Conservation (phyloP, 1,139 yeast species). For the Zygoascus hellenicus region DNA sequence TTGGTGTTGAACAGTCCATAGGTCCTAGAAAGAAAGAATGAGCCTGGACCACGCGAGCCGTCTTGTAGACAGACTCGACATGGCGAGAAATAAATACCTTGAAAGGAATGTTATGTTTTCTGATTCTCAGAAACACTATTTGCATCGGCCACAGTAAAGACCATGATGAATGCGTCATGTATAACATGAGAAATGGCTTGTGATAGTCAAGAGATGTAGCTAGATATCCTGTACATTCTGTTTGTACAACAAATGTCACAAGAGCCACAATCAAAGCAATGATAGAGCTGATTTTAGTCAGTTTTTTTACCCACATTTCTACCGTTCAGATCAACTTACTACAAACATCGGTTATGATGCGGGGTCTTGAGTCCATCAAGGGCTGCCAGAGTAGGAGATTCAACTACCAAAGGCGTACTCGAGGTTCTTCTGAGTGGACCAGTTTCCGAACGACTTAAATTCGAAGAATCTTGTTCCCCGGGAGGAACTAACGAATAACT, state of each 20-base stretch:
- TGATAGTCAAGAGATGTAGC: constrained; percentile 51
- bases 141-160: constrained; percentile 69
- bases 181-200: constrained; percentile 65
- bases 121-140: constrained; percentile 37
- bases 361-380: background rate
- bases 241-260: constrained; percentile 65
- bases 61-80: constrained; percentile 46
- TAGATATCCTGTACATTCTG: constrained; percentile 72
- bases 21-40: constrained; percentile 28
- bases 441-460: background rate
- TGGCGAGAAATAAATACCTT: constrained; percentile 42
- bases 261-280: constrained; percentile 56
- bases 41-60: constrained; percentile 42
- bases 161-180: constrained; percentile 79
- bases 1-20: constrained; percentile 43
- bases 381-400: background rate
- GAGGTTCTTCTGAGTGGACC: constrained; percentile 7
- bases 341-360: constrained; percentile 9
- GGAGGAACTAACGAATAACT: constrained; percentile 6
- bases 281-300: constrained; percentile 37
- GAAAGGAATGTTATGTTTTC: constrained; percentile 33
- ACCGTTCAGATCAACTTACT: background rate
- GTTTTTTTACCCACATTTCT: background rate
- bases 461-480: background rate
- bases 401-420: constrained; percentile 5